Conservation (phyloP, 139 green algal species). For the Yamagishiella unicocca region DNA sequence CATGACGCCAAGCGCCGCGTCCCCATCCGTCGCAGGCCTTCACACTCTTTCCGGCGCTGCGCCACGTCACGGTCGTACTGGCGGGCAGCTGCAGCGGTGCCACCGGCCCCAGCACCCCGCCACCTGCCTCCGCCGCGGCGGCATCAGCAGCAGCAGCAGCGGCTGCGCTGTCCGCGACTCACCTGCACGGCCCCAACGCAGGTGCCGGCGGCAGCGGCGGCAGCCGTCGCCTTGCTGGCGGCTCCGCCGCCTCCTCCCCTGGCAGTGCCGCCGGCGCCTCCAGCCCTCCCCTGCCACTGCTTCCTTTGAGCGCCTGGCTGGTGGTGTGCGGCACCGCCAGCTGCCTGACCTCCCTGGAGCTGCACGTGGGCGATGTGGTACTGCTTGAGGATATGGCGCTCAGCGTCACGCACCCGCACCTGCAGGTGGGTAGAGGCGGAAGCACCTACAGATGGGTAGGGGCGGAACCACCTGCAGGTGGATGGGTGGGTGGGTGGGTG, state of each 20-base stretch:
- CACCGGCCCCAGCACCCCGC: not conserved
- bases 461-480: not conserved
- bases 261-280: too few species aligned
- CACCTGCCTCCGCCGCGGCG: not conserved
- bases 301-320: conserved; percentile 24
- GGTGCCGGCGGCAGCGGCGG: not conserved
- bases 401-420: conserved; percentile 23
- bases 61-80: not conserved
- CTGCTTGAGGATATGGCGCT: conserved; percentile 38
- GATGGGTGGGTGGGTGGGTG: too few species aligned
- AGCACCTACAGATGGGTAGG: not conserved
- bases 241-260: too few species aligned
- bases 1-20: too few species aligned
- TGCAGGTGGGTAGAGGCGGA: conserved; percentile 5
- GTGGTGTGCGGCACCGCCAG: conserved; percentile 5
- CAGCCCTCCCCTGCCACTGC: not conserved
- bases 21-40: not conserved
- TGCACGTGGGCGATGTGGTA: conserved; percentile 1
- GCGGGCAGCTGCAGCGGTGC: conserved; percentile 21
- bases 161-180: not conserved
- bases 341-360: conserved; percentile 22
- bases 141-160: not conserved
- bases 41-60: conserved; percentile 3
- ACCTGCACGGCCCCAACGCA: not conserved
- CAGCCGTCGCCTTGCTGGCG: not conserved